These are phyloP conservation scores for Henningerozyma blattae DNA, from an alignment of 805 yeast genomes.

Conservation along the genomic window DNA sequence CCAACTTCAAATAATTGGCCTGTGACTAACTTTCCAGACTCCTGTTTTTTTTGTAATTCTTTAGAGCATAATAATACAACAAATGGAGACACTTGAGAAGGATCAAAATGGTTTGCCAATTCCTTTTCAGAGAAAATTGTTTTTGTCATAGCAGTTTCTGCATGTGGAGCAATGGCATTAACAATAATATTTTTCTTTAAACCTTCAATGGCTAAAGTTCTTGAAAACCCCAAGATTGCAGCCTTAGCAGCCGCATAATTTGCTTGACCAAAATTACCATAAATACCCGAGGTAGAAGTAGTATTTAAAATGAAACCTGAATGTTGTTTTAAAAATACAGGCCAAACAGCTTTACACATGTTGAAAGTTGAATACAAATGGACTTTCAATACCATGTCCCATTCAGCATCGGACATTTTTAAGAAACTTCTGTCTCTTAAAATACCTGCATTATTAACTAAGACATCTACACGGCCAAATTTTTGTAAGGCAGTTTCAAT, in stretches of 20 bases:
- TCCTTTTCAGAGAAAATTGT: slow-evolving; percentile 74
- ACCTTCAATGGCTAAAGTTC: slow-evolving; percentile 87
- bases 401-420: slow-evolving; percentile 74
- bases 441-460: slow-evolving; percentile 91
- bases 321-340: slow-evolving; percentile 65
- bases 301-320: slow-evolving; percentile 71
- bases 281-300: slow-evolving; percentile 91
- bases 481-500: slow-evolving; percentile 62
- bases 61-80: slow-evolving; percentile 72
- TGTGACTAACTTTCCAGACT: slow-evolving; percentile 32
- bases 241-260: slow-evolving; percentile 91
- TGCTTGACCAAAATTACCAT: slow-evolving; percentile 96
- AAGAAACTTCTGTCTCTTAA: slow-evolving; percentile 78
- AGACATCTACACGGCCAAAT: slow-evolving; percentile 75
- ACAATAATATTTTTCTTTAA: slow-evolving; percentile 61
- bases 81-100: slow-evolving; percentile 84
- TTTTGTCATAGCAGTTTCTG: slow-evolving; percentile 94
- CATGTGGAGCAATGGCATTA: slow-evolving; percentile 90
- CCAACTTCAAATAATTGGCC: slow-evolving; percentile 89
- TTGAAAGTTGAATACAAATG: slow-evolving; percentile 75
- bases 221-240: slow-evolving; percentile 75
- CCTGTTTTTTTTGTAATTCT: slow-evolving; percentile 32
- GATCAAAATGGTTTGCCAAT: slow-evolving; percentile 62
- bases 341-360: slow-evolving; percentile 88
- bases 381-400: slow-evolving; percentile 71